phyloP scores from a whole-genome alignment of 257 asterid genomes.

The Rauvolfia tetraphylla region DNA sequence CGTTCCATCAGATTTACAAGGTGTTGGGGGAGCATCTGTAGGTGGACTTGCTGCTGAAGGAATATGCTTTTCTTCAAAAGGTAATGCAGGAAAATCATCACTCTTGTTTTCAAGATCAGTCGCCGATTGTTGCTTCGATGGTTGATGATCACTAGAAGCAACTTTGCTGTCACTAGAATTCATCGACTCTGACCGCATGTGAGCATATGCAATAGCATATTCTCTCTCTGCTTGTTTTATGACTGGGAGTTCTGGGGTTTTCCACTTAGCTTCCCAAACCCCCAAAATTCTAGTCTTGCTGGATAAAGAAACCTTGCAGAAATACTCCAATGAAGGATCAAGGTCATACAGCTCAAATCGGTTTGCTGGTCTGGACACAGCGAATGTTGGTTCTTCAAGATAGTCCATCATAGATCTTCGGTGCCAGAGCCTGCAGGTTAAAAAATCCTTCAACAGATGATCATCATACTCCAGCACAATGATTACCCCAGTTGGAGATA shows the following conservation, averaged over 20 bases:
- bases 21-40: slow-evolving; percentile 32
- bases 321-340: slow-evolving; percentile 32
- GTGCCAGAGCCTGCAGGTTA: slow-evolving; percentile 33
- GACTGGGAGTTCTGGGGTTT: slow-evolving; percentile 24
- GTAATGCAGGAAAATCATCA: slow-evolving; percentile 15
- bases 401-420: slow-evolving; percentile 21
- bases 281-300: slow-evolving; percentile 21
- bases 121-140: slow-evolving; percentile 17
- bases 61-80: slow-evolving; percentile 17
- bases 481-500: slow-evolving; percentile 31
- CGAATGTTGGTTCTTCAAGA: slow-evolving; percentile 24
- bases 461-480: slow-evolving; percentile 27
- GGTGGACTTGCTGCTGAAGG: slow-evolving; percentile 20
- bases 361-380: slow-evolving; percentile 17
- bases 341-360: slow-evolving; percentile 29
- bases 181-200: slow-evolving; percentile 31
- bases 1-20: slow-evolving; percentile 27
- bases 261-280: slow-evolving; percentile 29
- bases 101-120: slow-evolving; percentile 21
- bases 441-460: slow-evolving; percentile 16
- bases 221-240: slow-evolving; percentile 19
- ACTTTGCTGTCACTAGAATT: slow-evolving; percentile 32
- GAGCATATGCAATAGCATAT: slow-evolving; percentile 11
- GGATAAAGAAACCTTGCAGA: slow-evolving; percentile 28
- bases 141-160: slow-evolving; percentile 19